Conservation (phyloP, 352 stramenopile species). For the Hyaloperonospora arabidopsidis region DNA sequence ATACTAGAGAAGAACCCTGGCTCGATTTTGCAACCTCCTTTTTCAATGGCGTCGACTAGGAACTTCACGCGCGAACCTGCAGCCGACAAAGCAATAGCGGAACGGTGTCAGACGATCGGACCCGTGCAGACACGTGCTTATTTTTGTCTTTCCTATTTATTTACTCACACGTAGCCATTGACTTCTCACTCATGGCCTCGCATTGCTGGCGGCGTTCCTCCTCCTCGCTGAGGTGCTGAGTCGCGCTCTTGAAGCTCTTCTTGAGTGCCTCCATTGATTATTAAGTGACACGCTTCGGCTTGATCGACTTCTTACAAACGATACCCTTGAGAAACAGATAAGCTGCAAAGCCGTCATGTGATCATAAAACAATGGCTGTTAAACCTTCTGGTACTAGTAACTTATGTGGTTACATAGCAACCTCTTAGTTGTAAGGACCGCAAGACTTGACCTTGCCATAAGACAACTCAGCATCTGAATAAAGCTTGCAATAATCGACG, state of each 20-base stretch:
- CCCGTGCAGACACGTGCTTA: neutral
- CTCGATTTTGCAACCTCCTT: slow-evolving; percentile 77
- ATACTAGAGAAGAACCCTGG: slow-evolving; percentile 71
- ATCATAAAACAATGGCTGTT: too few relatives aligned
- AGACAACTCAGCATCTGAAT: slow-evolving; percentile 19
- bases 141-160: neutral
- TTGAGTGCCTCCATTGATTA: slow-evolving; percentile 60
- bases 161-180: slow-evolving; percentile 60
- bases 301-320: too few relatives aligned
- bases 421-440: too few relatives aligned
- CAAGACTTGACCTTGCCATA: neutral
- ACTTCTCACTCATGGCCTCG: slow-evolving; percentile 61
- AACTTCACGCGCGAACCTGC: slow-evolving; percentile 74
- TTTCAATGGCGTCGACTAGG: slow-evolving; percentile 77
- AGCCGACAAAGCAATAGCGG: slow-evolving; percentile 4
- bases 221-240: slow-evolving; percentile 29
- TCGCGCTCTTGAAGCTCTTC: slow-evolving; percentile 40
- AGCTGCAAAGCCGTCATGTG: too few relatives aligned
- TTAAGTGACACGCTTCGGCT: too few relatives aligned
- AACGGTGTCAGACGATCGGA: neutral
- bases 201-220: slow-evolving; percentile 42
- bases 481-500: slow-evolving; percentile 19
- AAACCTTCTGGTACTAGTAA: too few relatives aligned
- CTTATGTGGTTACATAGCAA: too few relatives aligned
- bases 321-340: too few relatives aligned